Conservation (phyloP, 495 filamentous ascomycete genomes). For the Echria macrotheca region DNA sequence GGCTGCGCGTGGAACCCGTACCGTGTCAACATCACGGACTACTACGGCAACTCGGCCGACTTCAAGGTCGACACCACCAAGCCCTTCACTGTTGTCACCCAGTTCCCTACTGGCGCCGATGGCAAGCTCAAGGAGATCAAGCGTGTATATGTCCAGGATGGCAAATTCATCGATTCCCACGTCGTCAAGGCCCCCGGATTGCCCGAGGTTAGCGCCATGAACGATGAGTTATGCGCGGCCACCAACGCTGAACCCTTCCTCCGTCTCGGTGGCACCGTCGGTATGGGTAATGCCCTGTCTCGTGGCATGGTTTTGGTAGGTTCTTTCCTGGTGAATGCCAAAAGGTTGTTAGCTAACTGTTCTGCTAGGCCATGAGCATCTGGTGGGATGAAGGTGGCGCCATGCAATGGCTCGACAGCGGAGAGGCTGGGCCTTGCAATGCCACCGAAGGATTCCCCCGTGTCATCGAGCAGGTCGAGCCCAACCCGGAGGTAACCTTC, state of each 20-base stretch:
- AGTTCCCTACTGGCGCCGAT: conserved; percentile 53
- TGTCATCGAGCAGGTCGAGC: conserved; percentile 41
- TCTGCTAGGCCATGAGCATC: conserved; percentile 39
- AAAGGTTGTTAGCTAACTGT: no score
- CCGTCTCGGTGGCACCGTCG: conserved; percentile 49
- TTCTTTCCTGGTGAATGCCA: conserved; percentile 48
- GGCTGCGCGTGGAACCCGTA: conserved; percentile 68
- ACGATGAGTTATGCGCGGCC: conserved; percentile 53
- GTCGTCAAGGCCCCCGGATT: conserved; percentile 11
- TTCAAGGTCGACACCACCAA: conserved; percentile 23
- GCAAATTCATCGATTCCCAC: conserved; percentile 35
- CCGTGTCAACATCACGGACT: conserved; percentile 47
- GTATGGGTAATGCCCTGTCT: conserved; percentile 53
- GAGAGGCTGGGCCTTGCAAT: conserved; percentile 54
- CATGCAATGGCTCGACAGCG: conserved; percentile 63
- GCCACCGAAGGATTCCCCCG: conserved; percentile 45
- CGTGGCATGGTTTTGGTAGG: conserved; percentile 60
- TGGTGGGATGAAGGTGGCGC: conserved; percentile 56
- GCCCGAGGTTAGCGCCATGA: conserved; percentile 42
- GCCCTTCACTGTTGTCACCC: conserved; percentile 58
- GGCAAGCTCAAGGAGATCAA: conserved; percentile 52
- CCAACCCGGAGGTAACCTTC: conserved; percentile 52
- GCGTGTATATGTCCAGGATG: conserved; percentile 57
- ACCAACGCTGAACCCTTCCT: conserved; percentile 47
- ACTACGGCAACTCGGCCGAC: conserved; percentile 38